Base-by-base conservation (phyloP, 1,284 basidiomycete genomes). In the Tranzscheliella williamsii region DNA sequence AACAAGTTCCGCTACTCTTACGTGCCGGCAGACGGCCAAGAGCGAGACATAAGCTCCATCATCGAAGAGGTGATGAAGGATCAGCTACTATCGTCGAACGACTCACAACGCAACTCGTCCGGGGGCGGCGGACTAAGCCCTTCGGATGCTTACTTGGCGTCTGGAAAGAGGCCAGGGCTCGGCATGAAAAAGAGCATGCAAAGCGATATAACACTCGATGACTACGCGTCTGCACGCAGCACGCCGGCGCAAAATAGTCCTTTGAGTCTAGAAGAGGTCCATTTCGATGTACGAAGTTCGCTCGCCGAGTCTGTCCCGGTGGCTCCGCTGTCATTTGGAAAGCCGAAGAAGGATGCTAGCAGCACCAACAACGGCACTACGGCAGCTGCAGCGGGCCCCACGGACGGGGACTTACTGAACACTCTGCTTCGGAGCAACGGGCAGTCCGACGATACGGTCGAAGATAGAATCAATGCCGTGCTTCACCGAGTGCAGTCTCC, bases 1-100 rank as follows among this genome's bases (percentile, higher is more conserved):
- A 86, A 89, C 66, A 82, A 82, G 42, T 87, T 91, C 81, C 85
- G 91, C 1, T 96, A 96, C 75, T 94, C 91, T 22, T 95, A 91
- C 72, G 86, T 95, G 32, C 87, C 90, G 1, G 88, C 88, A 55
- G 90, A 91, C 8, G 67, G 63, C 9, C 88, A 89, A 78, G 87
- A 87, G 3, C 87, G 86, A 67, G 93, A 96, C 76, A 91, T 96
- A 73, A 92, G 89, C 70, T 86, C 91, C 55, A 88, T 95, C 48
- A 84, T 95, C 27, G 90, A 93, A 74, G 85, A 89, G 72, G 93
- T 83, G 82, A 41, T 70, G 37, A 38, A 39, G 23, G 80, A 61
- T 26, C 44, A 58, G 38, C 38, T 42, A 42, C 42, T 42, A 11
- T 29, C 46, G 6, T 53, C 50, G 20, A 24, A 16, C 27, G 56